Evolutionary conservation across 2,329 filamentous ascomycete species (phyloP).

Genomic region (Teratosphaeria nubilosa): DNA sequence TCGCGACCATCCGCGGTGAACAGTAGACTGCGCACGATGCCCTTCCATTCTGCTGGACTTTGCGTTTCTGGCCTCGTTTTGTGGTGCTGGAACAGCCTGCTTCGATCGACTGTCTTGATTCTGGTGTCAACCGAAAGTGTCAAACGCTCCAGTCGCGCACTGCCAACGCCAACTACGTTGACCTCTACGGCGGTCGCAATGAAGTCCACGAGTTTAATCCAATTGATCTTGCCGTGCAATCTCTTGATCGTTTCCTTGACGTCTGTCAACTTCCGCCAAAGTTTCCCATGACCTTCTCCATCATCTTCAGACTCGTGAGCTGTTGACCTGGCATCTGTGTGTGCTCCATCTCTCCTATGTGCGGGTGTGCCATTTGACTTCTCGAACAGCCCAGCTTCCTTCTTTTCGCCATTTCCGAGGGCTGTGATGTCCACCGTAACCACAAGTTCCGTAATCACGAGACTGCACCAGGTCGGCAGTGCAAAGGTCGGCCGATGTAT

Average conservation of each 20-base stretch:
- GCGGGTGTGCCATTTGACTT: neutral
- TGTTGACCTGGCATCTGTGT: conserved; percentile 4
- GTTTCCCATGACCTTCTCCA: conserved; percentile 46
- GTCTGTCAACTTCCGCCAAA: conserved; percentile 69
- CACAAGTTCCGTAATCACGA: conserved; percentile 75
- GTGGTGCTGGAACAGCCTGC: conserved; percentile 76
- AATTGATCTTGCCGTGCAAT: conserved; percentile 76
- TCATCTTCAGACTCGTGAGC: conserved; percentile 16
- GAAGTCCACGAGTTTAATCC: conserved; percentile 81
- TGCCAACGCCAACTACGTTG: conserved; percentile 70
- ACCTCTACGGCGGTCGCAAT: conserved; percentile 72
- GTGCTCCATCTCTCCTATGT: conserved; percentile 3
- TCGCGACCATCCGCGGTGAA: conserved; percentile 80
- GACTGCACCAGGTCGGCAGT: conserved; percentile 90
- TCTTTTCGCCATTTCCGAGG: conserved; percentile 32
- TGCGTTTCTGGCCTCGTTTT: conserved; percentile 53
- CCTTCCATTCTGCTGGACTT: conserved; percentile 86
- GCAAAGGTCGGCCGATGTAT: conserved; percentile 92
- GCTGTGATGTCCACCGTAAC: conserved; percentile 70
- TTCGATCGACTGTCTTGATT: conserved; percentile 80
- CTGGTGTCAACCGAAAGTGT: conserved; percentile 84
- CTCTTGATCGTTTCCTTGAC: conserved; percentile 79
- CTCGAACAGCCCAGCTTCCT: conserved; percentile 6
- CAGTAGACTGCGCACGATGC: conserved; percentile 73
- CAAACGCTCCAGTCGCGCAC: conserved; percentile 72